These are phyloP conservation scores for Passiflora organensis DNA, from an alignment of 345 rosid species.

Conservation along the genomic window DNA sequence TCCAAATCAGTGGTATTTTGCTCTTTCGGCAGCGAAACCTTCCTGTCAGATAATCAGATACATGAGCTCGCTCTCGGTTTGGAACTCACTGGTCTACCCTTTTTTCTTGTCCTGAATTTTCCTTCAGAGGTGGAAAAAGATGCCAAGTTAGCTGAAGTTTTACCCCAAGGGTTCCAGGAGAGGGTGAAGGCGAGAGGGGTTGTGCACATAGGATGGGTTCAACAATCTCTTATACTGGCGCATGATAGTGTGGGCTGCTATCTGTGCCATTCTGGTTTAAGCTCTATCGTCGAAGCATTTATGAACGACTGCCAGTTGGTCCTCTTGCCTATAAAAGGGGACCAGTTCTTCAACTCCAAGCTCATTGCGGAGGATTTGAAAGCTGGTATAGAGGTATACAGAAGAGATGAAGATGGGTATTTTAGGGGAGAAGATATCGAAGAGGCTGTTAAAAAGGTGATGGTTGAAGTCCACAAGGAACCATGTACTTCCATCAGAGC, in stretches of 20 bases:
- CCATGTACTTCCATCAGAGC: slow-evolving; percentile 20
- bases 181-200: slow-evolving; percentile 22
- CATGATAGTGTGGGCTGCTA: slow-evolving; percentile 25
- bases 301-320: slow-evolving; percentile 31
- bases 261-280: slow-evolving; percentile 27
- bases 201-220: slow-evolving; percentile 35
- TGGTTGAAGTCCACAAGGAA: slow-evolving; percentile 30
- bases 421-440: slow-evolving; percentile 18
- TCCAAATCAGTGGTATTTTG: slow-evolving; percentile 25
- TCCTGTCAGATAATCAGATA: slow-evolving; percentile 21
- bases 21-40: slow-evolving; percentile 34
- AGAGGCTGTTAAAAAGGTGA: slow-evolving; percentile 24
- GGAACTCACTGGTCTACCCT: slow-evolving; percentile 29
- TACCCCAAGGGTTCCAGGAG: slow-evolving; percentile 28
- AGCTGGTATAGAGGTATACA: slow-evolving; percentile 26
- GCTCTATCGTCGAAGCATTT: slow-evolving; percentile 32
- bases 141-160: neutral
- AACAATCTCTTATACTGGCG: slow-evolving; percentile 24
- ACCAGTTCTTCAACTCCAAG: slow-evolving; percentile 35
- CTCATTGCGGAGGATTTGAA: slow-evolving; percentile 23
- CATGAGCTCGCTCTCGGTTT: slow-evolving; percentile 24
- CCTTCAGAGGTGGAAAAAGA: slow-evolving; percentile 5
- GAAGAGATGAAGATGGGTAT: slow-evolving; percentile 32
- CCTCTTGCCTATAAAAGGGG: slow-evolving; percentile 32
- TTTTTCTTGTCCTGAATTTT: slow-evolving; percentile 29